A percentile compares a stretch with the other conserved stretches of the same genome.
phyloP scores from a whole-genome alignment of 306 rosid genomes.

The Medicago lupulina region DNA sequence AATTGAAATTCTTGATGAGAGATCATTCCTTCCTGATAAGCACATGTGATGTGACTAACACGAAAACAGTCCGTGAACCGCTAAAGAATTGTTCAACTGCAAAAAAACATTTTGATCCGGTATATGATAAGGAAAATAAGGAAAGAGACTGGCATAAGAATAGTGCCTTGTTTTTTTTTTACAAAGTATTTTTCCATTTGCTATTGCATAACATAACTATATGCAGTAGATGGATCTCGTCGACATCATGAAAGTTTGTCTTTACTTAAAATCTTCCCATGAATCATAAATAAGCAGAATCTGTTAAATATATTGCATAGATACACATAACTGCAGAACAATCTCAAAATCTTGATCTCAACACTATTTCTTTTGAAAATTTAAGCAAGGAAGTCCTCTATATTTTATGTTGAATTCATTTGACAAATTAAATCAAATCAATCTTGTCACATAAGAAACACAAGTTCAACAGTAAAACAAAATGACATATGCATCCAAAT shows the following conservation, averaged over 20 bases:
- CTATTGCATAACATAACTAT: not conserved
- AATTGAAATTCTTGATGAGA: too few species aligned
- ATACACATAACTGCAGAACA: not conserved
- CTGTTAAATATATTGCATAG: slow-evolving; percentile 1
- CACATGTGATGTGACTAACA: not conserved
- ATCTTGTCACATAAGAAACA: not conserved
- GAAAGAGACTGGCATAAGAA: slow-evolving; percentile 2
- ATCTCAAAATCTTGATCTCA: not conserved
- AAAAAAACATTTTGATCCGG: not conserved
- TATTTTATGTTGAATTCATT: not conserved
- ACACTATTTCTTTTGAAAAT: not conserved
- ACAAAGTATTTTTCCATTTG: not conserved
- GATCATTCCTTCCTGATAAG: not conserved
- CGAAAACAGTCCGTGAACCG: not conserved
- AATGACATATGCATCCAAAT: not conserved
- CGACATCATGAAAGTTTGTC: slow-evolving; percentile 2
- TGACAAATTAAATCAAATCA: not conserved
- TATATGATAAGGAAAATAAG: too few species aligned
- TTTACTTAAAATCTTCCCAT: not conserved
- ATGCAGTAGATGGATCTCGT: not conserved
- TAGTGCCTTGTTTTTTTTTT: not conserved
- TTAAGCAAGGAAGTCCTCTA: not conserved
- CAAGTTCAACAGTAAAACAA: not conserved
- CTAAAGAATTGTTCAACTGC: not conserved
- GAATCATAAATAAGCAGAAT: not conserved